A percentile compares a stretch with the other conserved stretches of the same genome.
Evolutionary conservation across 2,329 filamentous ascomycete genomes (phyloP).

Genomic region (Penicillium thymicola): DNA sequence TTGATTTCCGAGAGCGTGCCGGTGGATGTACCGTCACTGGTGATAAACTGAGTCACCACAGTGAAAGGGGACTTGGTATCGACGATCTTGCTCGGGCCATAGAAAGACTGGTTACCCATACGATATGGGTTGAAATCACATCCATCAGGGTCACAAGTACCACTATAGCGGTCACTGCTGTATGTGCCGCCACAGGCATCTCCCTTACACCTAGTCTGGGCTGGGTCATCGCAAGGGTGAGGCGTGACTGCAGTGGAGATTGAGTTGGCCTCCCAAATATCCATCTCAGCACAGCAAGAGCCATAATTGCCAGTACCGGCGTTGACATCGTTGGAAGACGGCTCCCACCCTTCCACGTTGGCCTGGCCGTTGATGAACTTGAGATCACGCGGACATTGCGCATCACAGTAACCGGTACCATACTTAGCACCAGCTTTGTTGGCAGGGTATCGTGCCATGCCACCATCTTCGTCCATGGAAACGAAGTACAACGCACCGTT

Average conservation of each 20-base stretch:
- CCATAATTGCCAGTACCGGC: conserved; percentile 53
- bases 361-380: conserved; percentile 47
- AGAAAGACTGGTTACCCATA: conserved; percentile 62
- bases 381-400: conserved; percentile 52
- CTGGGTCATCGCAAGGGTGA: conserved; percentile 56
- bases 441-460: conserved; percentile 47
- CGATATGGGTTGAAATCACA: conserved; percentile 70
- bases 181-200: conserved; percentile 53
- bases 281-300: conserved; percentile 65
- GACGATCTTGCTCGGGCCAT: conserved; percentile 56
- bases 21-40: conserved; percentile 45
- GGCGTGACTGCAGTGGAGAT: conserved; percentile 63
- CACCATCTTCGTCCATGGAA: conserved; percentile 60
- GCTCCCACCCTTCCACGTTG: conserved; percentile 53
- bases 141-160: conserved; percentile 65
- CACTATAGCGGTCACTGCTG: conserved; percentile 54
- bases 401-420: conserved; percentile 63
- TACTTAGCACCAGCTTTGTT: conserved; percentile 58
- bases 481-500: conserved; percentile 68
- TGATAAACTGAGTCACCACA: conserved; percentile 66
- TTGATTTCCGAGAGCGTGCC: conserved; percentile 59
- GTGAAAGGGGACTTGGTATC: conserved; percentile 60
- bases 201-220: conserved; percentile 51
- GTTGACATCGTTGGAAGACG: conserved; percentile 53
- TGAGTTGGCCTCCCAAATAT: conserved; percentile 67